Base-by-base conservation (phyloP, 345 rosid species). In the Heritiera littoralis region DNA sequence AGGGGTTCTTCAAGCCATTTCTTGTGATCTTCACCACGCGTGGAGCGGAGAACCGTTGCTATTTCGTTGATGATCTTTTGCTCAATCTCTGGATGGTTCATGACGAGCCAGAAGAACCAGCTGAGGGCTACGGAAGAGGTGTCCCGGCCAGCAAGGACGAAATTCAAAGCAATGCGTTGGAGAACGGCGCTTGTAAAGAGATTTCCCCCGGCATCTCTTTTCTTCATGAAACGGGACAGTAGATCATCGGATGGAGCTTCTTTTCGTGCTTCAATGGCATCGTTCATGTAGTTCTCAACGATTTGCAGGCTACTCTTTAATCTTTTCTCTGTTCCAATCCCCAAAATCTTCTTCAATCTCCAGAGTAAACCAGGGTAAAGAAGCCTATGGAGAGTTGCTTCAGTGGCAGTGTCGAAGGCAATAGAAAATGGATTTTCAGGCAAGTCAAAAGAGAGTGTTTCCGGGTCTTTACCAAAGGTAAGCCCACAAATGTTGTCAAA, bases 41-140 rank as follows among this genome's bases (percentile, higher is more conserved):
- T 90, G 49, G 88, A 90, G 60, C 63, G 76, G 7, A 95, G 89
- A 66, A 92, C 91, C 32, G 60, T 83, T 9, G 91, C 77, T 75
- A 95, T 85, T 79, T 95, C 98, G 0, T 61, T 73, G 38, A 93
- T 66, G 77, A 95, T 91, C 79, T 88, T 95, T 66, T 77, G 77
- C 78, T 95, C 98, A 0, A 93, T 87, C 32, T 83, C 86, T 0
- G 89, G 88, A 54, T 90, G 82, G 80, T 90, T 90, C 92, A 90
- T 91, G 70, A 95, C 90, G 3, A 93, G 92, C 94, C 97, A 92
- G 86, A 94, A 94, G 85, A 94, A 94, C 98, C 98, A 94, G 82
- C 95, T 93, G 59, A 94, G 85, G 4, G 98, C 98, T 28, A 91
- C 97, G 0, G 98, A 94, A 4, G 98, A 94, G 9, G 98, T 94